phyloP scores from a whole-genome alignment of 2,329 filamentous ascomycete species.

The Ophiostoma ulmi region DNA sequence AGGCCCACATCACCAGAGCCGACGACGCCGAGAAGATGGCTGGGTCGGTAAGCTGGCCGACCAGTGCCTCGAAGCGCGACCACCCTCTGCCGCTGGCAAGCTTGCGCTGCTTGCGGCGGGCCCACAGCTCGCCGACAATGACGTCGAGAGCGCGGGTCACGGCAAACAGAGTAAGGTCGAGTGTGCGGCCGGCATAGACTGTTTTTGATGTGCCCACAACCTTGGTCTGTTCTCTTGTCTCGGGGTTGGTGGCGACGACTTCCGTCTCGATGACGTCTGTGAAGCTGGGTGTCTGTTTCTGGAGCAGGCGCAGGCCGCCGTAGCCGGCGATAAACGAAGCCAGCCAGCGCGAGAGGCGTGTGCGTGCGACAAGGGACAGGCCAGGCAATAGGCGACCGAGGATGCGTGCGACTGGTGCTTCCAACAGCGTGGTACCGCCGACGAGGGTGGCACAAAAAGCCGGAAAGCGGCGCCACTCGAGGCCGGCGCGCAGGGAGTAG shows the following conservation, averaged over 20 bases:
- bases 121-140: conserved; percentile 61
- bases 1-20: conserved; percentile 80
- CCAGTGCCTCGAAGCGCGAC: conserved; percentile 42
- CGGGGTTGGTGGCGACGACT: background rate
- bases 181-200: conserved; percentile 60
- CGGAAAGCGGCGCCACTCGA: conserved; percentile 55
- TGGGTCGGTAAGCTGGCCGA: conserved; percentile 55
- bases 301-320: conserved; percentile 52
- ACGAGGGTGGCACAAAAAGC: conserved; percentile 58
- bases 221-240: background rate
- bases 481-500: conserved; percentile 46
- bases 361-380: conserved; percentile 31
- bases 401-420: conserved; percentile 35
- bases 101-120: conserved; percentile 43
- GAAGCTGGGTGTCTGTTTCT: conserved; percentile 46
- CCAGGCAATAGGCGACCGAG: conserved; percentile 30
- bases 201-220: background rate
- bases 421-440: conserved; percentile 52
- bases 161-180: conserved; percentile 79
- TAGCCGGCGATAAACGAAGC: conserved; percentile 55
- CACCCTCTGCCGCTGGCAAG: conserved; percentile 41
- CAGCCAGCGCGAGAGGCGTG: conserved; percentile 52
- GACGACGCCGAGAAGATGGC: conserved; percentile 66
- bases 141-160: conserved; percentile 67
- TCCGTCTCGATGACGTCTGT: conserved; percentile 34